Evolutionary conservation across 768 basidiomycete species (phyloP).

Genomic region (Rhizopogon vinicolor): DNA sequence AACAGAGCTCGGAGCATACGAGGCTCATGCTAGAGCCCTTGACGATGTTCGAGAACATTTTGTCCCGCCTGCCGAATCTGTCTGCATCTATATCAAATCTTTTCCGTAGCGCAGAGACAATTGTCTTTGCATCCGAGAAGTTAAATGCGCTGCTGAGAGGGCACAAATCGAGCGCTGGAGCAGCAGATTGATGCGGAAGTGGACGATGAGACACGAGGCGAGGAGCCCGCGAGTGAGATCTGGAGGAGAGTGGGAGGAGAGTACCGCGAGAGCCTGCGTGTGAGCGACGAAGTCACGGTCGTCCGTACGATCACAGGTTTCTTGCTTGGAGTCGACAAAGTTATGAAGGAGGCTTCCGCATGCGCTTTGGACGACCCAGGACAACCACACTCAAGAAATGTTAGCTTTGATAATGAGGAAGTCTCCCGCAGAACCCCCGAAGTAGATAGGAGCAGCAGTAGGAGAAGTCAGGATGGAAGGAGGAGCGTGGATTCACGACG

Average conservation of each 20-base stretch:
- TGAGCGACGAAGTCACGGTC: conserved; percentile 78
- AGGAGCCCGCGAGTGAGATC: conserved; percentile 33
- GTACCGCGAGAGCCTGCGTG: conserved; percentile 63
- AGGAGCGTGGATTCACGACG: no score
- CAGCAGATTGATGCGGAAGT: conserved; percentile 83
- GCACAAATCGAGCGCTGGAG: conserved; percentile 58
- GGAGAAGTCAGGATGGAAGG: no score
- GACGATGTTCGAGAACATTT: conserved; percentile 62
- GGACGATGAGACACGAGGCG: conserved; percentile 34
- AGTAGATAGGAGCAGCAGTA: no score
- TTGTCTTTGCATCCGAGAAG: conserved; percentile 60
- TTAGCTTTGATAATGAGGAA: no score
- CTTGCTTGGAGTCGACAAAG: conserved; percentile 67
- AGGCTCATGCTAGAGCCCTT: conserved; percentile 70
- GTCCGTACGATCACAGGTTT: conserved; percentile 76
- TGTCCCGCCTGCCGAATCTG: conserved; percentile 50
- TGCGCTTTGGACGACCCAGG: conserved; percentile 25
- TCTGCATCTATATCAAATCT: conserved; percentile 47
- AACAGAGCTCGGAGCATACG: conserved; percentile 50
- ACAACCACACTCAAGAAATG: conserved; percentile 28
- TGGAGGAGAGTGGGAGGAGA: conserved; percentile 71
- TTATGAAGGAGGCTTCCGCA: conserved; percentile 51
- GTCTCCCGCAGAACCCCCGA: no score
- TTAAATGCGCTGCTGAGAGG: conserved; percentile 59
- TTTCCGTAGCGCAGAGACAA: conserved; percentile 52